Base-by-base conservation (phyloP, 352 stramenopile genomes). In the Globisporangium nodosum region DNA sequence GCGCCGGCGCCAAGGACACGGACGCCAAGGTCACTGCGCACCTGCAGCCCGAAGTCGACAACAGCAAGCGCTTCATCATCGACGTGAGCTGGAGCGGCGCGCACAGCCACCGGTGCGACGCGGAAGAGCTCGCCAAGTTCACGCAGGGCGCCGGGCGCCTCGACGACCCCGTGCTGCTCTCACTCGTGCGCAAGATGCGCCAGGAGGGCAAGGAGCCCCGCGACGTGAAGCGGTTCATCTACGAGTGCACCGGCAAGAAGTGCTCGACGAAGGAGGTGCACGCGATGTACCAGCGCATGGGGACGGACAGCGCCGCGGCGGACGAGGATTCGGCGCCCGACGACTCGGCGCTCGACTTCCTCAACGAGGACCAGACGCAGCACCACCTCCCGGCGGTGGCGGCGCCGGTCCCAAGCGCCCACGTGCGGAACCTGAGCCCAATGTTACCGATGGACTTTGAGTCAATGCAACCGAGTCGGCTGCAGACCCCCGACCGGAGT, bases 111-210 rank as follows among this genome's bases (percentile, higher is more conserved):
- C 52, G 52, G 1, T 57, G 52, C 37, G 52, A 57, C 27, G 52
- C 21, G 13, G 21, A 49, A 13, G 52, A 13, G n/a, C 33, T 57
- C 20, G 37, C 42, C 9, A 27, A 30, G 52, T 57, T 57, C 30
- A 39, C 39, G 42, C 52, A 49, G 37, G 52, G 42, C 20, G 52
- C 37, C 5, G 24, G 37, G 21, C 52, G 52, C 5, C 24, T 57
- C 37, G 52, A 57, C 52, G 52, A 57, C 52, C 52, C 52, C 3
- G 52, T 49, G n/a, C 20, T 57, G 52, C 52, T 57, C 37, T 57
- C 52, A n/a, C 39, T 57, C 12, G 52, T 57, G 20, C 52, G 52
- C 42, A 20, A 49, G 21, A 57, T 57, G 52, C 52, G 52, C 6
- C 52, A 49, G 5, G 37, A 57, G 7, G 52, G 52, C 37, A 57